Evolutionary conservation across 2,329 filamentous ascomycete genomes (phyloP).

Genomic region (Apiospora malaysiana): DNA sequence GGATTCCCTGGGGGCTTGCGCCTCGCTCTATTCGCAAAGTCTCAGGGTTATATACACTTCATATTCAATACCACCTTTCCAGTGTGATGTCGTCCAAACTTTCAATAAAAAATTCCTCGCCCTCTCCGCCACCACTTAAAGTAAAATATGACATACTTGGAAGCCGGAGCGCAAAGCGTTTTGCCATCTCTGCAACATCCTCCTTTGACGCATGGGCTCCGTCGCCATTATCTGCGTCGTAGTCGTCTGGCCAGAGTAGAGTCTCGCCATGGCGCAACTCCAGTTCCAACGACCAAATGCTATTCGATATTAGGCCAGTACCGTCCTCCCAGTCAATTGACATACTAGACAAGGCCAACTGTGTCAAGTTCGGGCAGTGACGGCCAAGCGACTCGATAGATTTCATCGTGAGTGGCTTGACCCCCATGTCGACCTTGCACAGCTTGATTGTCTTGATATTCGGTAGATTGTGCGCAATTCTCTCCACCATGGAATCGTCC

Average conservation of each 20-base stretch:
- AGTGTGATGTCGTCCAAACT: neutral
- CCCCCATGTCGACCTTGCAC: neutral
- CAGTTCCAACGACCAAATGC: neutral
- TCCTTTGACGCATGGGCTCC: too few relatives aligned
- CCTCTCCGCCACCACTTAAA: neutral
- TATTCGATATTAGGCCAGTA: neutral
- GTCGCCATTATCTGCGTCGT: neutral
- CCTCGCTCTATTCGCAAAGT: too few relatives aligned
- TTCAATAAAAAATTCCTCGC: neutral
- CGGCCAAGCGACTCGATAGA: conserved; percentile 14
- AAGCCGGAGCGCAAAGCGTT: neutral
- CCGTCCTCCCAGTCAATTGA: conserved; percentile 8
- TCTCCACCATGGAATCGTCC: conserved; percentile 17
- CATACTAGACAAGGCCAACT: neutral
- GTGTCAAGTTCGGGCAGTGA: neutral
- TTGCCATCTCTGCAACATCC: neutral
- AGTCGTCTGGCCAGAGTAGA: neutral
- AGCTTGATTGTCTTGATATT: neutral
- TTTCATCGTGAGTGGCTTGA: neutral
- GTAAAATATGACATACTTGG: neutral
- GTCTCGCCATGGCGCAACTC: neutral
- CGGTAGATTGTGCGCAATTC: neutral
- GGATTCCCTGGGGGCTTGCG: too few relatives aligned
- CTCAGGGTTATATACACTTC: too few relatives aligned
- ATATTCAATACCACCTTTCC: neutral